A percentile compares a stretch with the other conserved stretches of the same genome.
Evolutionary conservation across 2,329 filamentous ascomycete genomes (phyloP).

Genomic region (Calonectria pteridis): DNA sequence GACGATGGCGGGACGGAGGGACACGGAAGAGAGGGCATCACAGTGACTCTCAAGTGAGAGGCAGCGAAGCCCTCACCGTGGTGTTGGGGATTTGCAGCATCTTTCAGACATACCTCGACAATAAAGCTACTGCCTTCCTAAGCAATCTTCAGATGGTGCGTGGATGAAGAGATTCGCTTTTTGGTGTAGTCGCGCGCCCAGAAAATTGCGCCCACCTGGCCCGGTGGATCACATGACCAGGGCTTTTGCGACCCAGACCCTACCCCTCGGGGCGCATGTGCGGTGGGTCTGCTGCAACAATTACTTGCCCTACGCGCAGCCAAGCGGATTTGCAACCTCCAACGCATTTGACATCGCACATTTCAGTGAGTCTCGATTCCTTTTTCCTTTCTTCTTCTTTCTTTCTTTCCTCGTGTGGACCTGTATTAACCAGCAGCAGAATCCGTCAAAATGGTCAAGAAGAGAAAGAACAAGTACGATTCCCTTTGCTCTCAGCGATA

Average conservation of each 20-base stretch:
- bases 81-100: conserved; percentile 56
- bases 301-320: conserved; percentile 38
- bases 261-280: conserved; percentile 23
- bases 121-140: conserved; percentile 71
- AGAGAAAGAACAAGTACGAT: conserved; percentile 77
- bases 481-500: conserved; percentile 40
- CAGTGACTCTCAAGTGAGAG: conserved; percentile 50
- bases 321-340: conserved; percentile 39
- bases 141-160: conserved; percentile 70
- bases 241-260: conserved; percentile 39
- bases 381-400: conserved; percentile 35
- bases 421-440: conserved; percentile 55
- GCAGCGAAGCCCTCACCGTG: conserved; percentile 47
- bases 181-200: conserved; percentile 48
- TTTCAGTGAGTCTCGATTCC: conserved; percentile 46
- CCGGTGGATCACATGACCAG: conserved; percentile 48
- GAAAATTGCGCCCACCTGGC: conserved; percentile 41
- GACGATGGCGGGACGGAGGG: background rate
- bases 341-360: conserved; percentile 46
- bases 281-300: conserved; percentile 4
- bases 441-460: conserved; percentile 78
- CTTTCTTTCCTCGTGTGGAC: conserved; percentile 44
- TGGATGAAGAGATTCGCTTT: conserved; percentile 48
- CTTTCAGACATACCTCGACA: conserved; percentile 73
- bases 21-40: conserved; percentile 25